phyloP scores from a whole-genome alignment of 176 grass and related monocot genomes.

The Phyllostachys edulis region DNA sequence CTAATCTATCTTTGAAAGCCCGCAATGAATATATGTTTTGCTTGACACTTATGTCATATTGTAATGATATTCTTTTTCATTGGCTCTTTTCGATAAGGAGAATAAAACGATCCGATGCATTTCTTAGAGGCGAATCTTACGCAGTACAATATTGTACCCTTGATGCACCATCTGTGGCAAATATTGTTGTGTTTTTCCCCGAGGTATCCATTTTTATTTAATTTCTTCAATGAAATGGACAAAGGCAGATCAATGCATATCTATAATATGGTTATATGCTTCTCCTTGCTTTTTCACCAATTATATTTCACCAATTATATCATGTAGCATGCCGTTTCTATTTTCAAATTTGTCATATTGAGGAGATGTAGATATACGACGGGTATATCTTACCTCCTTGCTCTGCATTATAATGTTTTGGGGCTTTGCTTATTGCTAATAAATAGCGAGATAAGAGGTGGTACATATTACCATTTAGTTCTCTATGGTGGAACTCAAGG shows the following conservation, averaged over 20 bases:
- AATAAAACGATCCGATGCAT: slow-evolving; percentile 83
- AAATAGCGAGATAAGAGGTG: neutral
- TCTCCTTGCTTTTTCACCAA: neutral
- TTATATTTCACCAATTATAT: too few species aligned
- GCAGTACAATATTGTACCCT: slow-evolving; percentile 90
- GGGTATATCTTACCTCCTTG: neutral
- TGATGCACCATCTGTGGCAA: slow-evolving; percentile 75
- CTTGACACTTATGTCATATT: slow-evolving; percentile 17
- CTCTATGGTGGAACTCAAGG: neutral
- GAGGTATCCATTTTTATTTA: slow-evolving; percentile 48
- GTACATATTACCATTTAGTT: neutral
- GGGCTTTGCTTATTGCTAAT: neutral
- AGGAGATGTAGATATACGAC: neutral
- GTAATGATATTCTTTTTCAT: neutral
- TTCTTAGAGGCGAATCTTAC: slow-evolving; percentile 69
- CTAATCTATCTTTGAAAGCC: neutral
- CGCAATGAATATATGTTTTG: neutral
- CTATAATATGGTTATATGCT: neutral
- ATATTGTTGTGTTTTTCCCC: slow-evolving; percentile 82
- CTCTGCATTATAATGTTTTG: neutral
- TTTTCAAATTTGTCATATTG: neutral
- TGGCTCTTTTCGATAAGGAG: slow-evolving; percentile 47
- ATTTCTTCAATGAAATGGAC: neutral
- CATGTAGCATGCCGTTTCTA: neutral
- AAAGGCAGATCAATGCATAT: neutral